Conservation (phyloP, 2,329 filamentous ascomycete genomes). For the Fusarium sp. region DNA sequence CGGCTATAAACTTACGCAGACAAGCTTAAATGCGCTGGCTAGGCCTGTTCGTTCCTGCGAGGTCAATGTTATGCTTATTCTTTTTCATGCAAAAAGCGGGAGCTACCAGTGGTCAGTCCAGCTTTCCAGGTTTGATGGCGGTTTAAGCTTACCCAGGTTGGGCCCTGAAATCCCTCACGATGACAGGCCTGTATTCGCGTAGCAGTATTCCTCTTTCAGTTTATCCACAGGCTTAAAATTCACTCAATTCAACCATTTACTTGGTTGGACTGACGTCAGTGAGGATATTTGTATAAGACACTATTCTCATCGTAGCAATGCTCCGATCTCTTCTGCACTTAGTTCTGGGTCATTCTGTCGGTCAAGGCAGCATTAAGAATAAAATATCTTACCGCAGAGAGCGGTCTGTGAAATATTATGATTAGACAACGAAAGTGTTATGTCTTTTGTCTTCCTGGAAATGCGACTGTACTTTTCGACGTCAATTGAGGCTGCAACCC, state of each 20-base stretch:
- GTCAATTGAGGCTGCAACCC: constrained; percentile 22
- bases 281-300: not conserved
- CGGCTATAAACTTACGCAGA: constrained; percentile 18
- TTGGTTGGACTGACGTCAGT: constrained; percentile 20
- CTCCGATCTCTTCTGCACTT: not conserved
- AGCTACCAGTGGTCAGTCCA: not conserved
- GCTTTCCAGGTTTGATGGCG: not conserved
- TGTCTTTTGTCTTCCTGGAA: not conserved
- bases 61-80: constrained; percentile 31
- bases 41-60: constrained; percentile 6
- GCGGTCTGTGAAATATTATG: not conserved
- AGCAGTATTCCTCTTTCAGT: not conserved
- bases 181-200: not conserved
- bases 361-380: not conserved
- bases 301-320: constrained; percentile 13
- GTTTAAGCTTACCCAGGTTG: not conserved
- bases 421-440: not conserved
- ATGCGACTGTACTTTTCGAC: not conserved
- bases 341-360: not conserved
- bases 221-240: not conserved
- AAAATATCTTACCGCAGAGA: constrained; percentile 8
- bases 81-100: constrained; percentile 14
- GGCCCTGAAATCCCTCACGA: not conserved
- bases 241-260: not conserved
- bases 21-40: constrained; percentile 13